A percentile compares a stretch with the other conserved stretches of the same genome.
phyloP scores from a whole-genome alignment of 805 yeast genomes.

The Schizosaccharomyces japonicus region DNA sequence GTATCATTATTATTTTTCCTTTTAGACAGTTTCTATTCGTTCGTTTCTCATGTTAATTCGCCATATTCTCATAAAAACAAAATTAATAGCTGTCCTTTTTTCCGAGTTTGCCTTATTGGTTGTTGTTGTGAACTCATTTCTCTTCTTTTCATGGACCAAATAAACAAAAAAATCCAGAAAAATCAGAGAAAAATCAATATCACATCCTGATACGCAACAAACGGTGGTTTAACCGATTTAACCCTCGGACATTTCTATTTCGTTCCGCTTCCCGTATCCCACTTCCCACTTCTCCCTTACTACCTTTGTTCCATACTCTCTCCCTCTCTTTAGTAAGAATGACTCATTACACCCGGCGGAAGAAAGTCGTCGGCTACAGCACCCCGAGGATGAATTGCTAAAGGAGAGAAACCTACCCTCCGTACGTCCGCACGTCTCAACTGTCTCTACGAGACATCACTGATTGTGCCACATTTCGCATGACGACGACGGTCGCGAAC shows the following conservation, averaged over 20 bases:
- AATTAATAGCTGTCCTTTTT: too few species aligned
- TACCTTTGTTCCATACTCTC: neutral
- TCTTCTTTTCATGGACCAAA: neutral
- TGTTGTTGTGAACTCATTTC: neutral
- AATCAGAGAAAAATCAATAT: neutral
- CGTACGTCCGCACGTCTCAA: too few species aligned
- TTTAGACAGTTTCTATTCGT: neutral
- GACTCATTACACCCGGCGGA: neutral
- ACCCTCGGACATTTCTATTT: neutral
- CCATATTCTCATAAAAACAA: too few species aligned
- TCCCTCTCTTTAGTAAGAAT: neutral
- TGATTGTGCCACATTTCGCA: too few species aligned
- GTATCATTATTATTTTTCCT: neutral
- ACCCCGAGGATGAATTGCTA: too few species aligned
- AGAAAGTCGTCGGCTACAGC: too few species aligned
- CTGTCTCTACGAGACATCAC: too few species aligned
- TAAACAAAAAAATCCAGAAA: neutral
- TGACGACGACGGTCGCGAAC: too few species aligned
- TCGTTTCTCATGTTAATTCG: too few species aligned
- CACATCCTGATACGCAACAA: neutral
- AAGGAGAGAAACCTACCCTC: too few species aligned
- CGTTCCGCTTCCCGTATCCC: neutral
- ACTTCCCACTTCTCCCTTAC: neutral
- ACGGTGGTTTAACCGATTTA: neutral
- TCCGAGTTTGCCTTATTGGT: neutral